Conservation (phyloP, 768 basidiomycete genomes). For the Rhodosporidiobolus sp. region DNA sequence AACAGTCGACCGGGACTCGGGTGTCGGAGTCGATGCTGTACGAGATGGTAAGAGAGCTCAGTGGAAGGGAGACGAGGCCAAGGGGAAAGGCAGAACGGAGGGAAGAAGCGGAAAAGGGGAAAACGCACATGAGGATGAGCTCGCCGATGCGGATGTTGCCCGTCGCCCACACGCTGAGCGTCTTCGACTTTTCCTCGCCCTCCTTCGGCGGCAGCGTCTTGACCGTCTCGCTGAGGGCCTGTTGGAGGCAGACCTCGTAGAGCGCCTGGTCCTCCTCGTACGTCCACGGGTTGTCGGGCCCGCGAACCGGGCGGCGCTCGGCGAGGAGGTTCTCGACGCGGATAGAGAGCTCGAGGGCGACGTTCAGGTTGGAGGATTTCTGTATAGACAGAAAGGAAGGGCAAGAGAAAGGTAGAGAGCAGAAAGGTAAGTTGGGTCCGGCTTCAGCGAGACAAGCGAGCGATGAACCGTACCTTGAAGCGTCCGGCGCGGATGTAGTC, state of each 20-base stretch:
- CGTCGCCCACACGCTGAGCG: conserved; percentile 64
- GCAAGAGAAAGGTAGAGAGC: conserved; percentile 39
- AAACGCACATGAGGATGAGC: conserved; percentile 61
- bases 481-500: conserved; percentile 78
- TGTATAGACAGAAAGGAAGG: not conserved
- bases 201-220: conserved; percentile 58
- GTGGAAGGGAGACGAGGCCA: not conserved
- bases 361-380: conserved; percentile 56
- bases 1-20: conserved; percentile 79
- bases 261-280: conserved; percentile 66
- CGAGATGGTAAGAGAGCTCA: not conserved
- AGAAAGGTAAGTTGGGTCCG: conserved; percentile 48
- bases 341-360: conserved; percentile 64
- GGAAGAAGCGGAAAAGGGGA: not conserved
- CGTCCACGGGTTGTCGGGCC: conserved; percentile 56
- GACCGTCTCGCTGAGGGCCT: conserved; percentile 66
- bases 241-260: conserved; percentile 58
- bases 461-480: conserved; percentile 86
- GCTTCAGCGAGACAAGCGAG: too few species aligned
- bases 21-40: conserved; percentile 69
- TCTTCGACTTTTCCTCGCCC: conserved; percentile 66
- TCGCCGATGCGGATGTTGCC: conserved; percentile 69
- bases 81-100: too few species aligned
- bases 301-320: conserved; percentile 49
- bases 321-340: conserved; percentile 58